These are phyloP conservation scores for Capsella rubella DNA, from an alignment of 441 rosid species.

Conservation along the genomic window DNA sequence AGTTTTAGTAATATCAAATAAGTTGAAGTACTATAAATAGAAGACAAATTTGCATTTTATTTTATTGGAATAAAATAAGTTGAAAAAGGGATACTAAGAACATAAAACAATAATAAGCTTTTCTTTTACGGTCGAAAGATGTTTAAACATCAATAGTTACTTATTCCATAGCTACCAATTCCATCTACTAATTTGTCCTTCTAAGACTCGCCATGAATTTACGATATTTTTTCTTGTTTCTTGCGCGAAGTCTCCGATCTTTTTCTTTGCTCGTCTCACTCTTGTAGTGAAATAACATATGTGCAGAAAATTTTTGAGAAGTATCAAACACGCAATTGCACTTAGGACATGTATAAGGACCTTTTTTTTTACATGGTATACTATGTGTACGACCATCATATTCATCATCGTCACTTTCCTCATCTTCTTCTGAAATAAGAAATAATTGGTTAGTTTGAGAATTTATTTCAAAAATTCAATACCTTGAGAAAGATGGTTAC, in stretches of 20 bases:
- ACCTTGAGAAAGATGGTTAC: not conserved
- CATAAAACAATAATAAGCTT: not conserved
- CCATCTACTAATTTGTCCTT: not conserved
- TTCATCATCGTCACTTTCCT: not conserved
- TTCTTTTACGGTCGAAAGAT: not conserved
- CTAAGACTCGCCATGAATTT: not conserved
- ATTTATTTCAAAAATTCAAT: not conserved
- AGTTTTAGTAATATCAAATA: not conserved
- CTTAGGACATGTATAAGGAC: conserved; percentile 40
- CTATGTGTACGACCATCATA: conserved; percentile 41
- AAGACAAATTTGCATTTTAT: not conserved
- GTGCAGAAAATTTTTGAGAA: conserved; percentile 38
- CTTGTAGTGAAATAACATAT: conserved; percentile 31
- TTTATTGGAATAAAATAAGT: not conserved
- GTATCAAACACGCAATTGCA: conserved; percentile 25
- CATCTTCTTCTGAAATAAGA: not conserved
- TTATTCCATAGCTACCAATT: not conserved
- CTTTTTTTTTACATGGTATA: conserved; percentile 21
- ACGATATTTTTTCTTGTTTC: conserved; percentile 13
- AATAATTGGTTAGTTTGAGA: not conserved
- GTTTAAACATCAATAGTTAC: not conserved
- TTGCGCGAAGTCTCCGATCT: conserved; percentile 25
- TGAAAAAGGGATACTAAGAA: not conserved
- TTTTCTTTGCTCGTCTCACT: conserved; percentile 26
- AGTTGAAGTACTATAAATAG: not conserved